Base-by-base conservation (phyloP, 352 stramenopile species). In the Globisporangium middletonii region DNA sequence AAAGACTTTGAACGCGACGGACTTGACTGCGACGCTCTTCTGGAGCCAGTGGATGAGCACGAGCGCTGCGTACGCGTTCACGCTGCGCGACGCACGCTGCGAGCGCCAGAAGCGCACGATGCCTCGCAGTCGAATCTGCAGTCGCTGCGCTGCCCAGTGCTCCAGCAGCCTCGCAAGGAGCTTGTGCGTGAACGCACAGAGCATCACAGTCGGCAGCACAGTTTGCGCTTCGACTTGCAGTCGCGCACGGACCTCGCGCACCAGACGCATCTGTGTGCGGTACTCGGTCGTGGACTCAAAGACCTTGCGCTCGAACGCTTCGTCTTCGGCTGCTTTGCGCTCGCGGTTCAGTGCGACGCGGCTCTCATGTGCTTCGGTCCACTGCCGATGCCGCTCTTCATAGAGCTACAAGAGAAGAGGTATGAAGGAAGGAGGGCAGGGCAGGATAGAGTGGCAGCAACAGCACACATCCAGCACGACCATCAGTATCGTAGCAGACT, bases 11-110 rank as follows among this genome's bases (percentile, higher is more conserved):
- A 86, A 83, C 19, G 69, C 61, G 5, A 86, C 69, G 48, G 63
- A 76, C 51, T 75, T 80, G 4, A 88, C 70, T 27, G 67, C 63
- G 1, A 88, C 73, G 53, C 71, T 83, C 59, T 83, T 86, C 55
- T 83, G 73, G 15, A 88, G 64, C 77, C 77, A 88, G 33, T 81
- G 63, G 23, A 86, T 73, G 2, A 88, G 50, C 44, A 88, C 43
- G n/a, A 62, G 26, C 1, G 68, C 73, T 45, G 73, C 67, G 6
- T 69, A 47, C 0, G 56, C 62, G 50, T 82, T 80, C 4, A 35
- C 61, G 11, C 42, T 64, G 13, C 72, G 73, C 7, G 66, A 53
- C 12, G 58, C 67, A 19, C 75, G 69, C 38, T 86, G 59, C 11
- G 76, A 59, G 6, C 62, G 68, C 73, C 77, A 88, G 19, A 79